Evolutionary conservation across 257 asterid species (phyloP).

Genomic region (Marsdenia floribunda): DNA sequence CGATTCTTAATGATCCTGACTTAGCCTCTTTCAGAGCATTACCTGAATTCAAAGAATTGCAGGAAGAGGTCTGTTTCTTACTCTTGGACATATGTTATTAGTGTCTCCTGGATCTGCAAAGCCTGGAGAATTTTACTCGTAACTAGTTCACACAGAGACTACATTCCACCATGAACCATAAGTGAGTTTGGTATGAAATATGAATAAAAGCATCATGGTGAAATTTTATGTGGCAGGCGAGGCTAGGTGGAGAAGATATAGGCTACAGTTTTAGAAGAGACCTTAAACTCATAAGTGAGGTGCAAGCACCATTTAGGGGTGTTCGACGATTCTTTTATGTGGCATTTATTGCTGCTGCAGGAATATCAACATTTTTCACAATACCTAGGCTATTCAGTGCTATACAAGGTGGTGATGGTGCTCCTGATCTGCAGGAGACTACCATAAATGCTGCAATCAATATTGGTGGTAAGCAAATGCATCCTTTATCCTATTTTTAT

Average conservation of each 20-base stretch:
- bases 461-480: slow-evolving; percentile 53
- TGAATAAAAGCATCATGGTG: not conserved
- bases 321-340: slow-evolving; percentile 80
- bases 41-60: slow-evolving; percentile 91
- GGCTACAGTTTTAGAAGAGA: slow-evolving; percentile 92
- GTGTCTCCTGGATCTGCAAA: slow-evolving; percentile 2
- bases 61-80: slow-evolving; percentile 73
- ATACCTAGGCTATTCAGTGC: slow-evolving; percentile 70
- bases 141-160: not conserved
- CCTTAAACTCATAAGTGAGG: slow-evolving; percentile 94
- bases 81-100: slow-evolving; percentile 1
- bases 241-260: slow-evolving; percentile 88
- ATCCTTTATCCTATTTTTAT: not conserved
- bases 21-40: slow-evolving; percentile 89
- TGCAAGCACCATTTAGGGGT: slow-evolving; percentile 98
- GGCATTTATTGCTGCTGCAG: slow-evolving; percentile 88
- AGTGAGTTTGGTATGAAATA: not conserved
- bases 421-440: slow-evolving; percentile 71
- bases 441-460: slow-evolving; percentile 71
- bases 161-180: not conserved
- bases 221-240: slow-evolving; percentile 50
- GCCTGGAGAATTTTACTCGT: not conserved
- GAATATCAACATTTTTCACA: slow-evolving; percentile 70
- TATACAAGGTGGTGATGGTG: slow-evolving; percentile 74
- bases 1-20: slow-evolving; percentile 94